Evolutionary conservation across 805 yeast species (phyloP).

Genomic region (Zygosaccharomyces bisporus): DNA sequence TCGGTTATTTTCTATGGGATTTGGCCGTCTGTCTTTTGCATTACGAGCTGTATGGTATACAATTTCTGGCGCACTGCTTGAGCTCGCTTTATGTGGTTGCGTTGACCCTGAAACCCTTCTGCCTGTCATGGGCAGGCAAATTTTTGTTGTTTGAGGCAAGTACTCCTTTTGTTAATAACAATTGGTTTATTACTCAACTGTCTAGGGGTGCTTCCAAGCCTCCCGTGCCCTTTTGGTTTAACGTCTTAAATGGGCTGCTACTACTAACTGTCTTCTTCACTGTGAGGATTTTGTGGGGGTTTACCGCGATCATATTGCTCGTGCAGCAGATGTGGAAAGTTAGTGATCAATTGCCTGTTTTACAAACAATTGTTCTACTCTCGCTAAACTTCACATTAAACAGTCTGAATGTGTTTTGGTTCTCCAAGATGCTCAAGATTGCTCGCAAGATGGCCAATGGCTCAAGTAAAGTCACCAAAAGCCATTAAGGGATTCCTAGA

Average conservation of each 20-base stretch:
- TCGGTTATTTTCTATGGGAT: slow-evolving; percentile 95
- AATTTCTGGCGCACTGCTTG: slow-evolving; percentile 77
- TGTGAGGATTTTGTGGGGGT: slow-evolving; percentile 85
- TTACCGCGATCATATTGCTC: slow-evolving; percentile 58
- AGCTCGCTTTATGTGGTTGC: slow-evolving; percentile 75
- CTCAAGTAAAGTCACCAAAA: slow-evolving; percentile 14
- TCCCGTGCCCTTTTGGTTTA: slow-evolving; percentile 48
- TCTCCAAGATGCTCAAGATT: slow-evolving; percentile 73
- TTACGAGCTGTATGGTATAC: slow-evolving; percentile 68
- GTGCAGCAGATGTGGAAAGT: slow-evolving; percentile 46
- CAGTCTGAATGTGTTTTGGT: slow-evolving; percentile 77
- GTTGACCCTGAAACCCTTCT: slow-evolving; percentile 63
- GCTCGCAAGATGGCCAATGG: slow-evolving; percentile 52
- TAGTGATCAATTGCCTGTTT: slow-evolving; percentile 43
- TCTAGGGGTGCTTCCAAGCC: slow-evolving; percentile 51
- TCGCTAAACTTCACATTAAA: slow-evolving; percentile 60
- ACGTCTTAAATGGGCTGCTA: slow-evolving; percentile 65
- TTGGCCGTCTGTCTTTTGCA: slow-evolving; percentile 60
- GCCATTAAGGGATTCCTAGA: slow-evolving; percentile 1
- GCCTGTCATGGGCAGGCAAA: slow-evolving; percentile 76
- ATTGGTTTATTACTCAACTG: slow-evolving; percentile 83
- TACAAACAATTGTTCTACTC: slow-evolving; percentile 50
- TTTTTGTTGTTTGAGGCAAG: slow-evolving; percentile 84
- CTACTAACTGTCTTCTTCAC: slow-evolving; percentile 67
- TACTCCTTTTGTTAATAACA: slow-evolving; percentile 90